Percentiles rank a stretch among this genome's conserved stretches.
Evolutionary conservation across 1,139 yeast genomes (phyloP).

Genomic region (Taphrina wiesneri): DNA sequence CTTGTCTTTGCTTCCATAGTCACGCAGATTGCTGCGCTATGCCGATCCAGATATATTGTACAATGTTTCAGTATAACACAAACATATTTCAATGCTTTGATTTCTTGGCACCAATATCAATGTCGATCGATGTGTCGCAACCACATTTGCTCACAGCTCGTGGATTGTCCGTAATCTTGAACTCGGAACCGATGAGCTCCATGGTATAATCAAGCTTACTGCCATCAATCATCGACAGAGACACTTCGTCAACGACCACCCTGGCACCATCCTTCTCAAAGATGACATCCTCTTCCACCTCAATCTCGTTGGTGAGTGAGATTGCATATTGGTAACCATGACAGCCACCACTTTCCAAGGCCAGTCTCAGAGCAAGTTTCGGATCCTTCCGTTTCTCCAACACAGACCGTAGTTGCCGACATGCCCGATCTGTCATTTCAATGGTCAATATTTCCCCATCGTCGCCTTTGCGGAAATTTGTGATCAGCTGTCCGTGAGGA

Average conservation of each 20-base stretch:
- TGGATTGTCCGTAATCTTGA: constrained; percentile 87
- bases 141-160: constrained; percentile 92
- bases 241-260: constrained; percentile 74
- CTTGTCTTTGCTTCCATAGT: background rate
- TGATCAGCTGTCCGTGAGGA: constrained; percentile 6
- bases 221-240: constrained; percentile 79
- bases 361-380: constrained; percentile 64
- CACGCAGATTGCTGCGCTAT: background rate
- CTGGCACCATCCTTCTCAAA: constrained; percentile 70
- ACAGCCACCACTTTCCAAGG: constrained; percentile 98
- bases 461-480: constrained; percentile 9
- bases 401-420: background rate
- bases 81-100: background rate
- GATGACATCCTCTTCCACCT: constrained; percentile 49
- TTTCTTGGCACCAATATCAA: constrained; percentile 26
- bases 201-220: constrained; percentile 86
- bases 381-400: constrained; percentile 45
- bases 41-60: background rate
- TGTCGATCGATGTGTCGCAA: constrained; percentile 35
- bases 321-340: constrained; percentile 94
- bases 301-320: constrained; percentile 54
- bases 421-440: constrained; percentile 21
- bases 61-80: background rate
- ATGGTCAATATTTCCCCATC: constrained; percentile 4
- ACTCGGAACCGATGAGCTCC: constrained; percentile 92